Evolutionary conservation across 768 basidiomycete genomes (phyloP), one percentile per base, ranked within the genome.

Genomic region (Naganishia randhawae): DNA sequence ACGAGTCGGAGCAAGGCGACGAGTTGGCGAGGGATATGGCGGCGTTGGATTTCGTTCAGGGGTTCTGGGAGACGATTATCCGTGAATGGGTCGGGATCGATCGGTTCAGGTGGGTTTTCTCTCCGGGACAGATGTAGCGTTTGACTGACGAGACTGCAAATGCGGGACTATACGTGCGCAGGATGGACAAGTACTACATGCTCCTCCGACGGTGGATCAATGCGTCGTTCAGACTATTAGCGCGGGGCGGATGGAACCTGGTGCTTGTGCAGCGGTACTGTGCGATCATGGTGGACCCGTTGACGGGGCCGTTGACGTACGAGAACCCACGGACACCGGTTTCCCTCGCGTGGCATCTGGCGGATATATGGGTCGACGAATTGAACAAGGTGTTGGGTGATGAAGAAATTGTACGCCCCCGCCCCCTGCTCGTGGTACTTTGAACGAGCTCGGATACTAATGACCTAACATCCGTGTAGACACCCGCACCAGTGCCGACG

Each of bases 111-210:
- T 95, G 71, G 71, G 86, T 69, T 29, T 8, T 8, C 29, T 19
- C 7, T 27, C 17, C n/a, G 0, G 42, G 2, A 35, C 3, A n/a
- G n/a, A n/a, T n/a, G n/a, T n/a, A n/a, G n/a, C n/a, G n/a, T n/a
- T n/a, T n/a, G n/a, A n/a, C n/a, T n/a, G n/a, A n/a, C n/a, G n/a
- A n/a, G n/a, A n/a, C n/a, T n/a, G n/a, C n/a, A n/a, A n/a, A n/a
- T n/a, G n/a, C n/a, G n/a, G n/a, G n/a, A n/a, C n/a, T n/a, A n/a
- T n/a, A n/a, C n/a, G n/a, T n/a, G 22, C 13, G 13, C 74, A 96
- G 94, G 73, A 87, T 97, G 78, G 95, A 99, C 84, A 99, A 99
- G 79, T 98, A 91, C 79, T 94, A 95, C 77, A 88, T 97, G 87
- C 88, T 99, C 52, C 86, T 97, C 68, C 85, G 95, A 68, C 85